Evolutionary conservation across 1,284 basidiomycete genomes (phyloP), one percentile per base, ranked within the genome.

Genomic region (Xanthoconium separans): DNA sequence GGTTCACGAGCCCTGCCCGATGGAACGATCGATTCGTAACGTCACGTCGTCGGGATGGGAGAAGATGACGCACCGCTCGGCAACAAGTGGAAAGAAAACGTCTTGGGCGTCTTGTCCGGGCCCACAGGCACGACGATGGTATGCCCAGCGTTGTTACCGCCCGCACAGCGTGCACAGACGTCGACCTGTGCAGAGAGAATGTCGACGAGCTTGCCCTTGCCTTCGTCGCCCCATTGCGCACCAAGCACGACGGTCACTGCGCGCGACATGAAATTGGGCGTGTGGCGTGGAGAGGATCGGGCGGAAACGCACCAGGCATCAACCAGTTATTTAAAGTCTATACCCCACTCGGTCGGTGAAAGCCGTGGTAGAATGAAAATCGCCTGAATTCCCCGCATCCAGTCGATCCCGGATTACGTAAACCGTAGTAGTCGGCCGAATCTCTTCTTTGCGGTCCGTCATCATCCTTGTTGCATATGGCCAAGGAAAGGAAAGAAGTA

Each of bases 71-170:
- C 59, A 94, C 95, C 96, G 64, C 90, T 92, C 2, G 96, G 96
- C 27, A 99, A 78, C 16, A 98, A 77, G 78, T 98, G 96, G 74
- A 99, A 99, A 53, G 95, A 95, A 72, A 92, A 98, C 22, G 88
- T 95, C 63, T 84, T 93, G 71, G 84, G 84, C 59, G 85, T 73
- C 54, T 77, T 85, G 70, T 82, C 85, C 65, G 78, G 81, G 53
- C 76, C 85, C 61, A 82, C 78, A 44, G 91, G 87, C 36, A 89
- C 93, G 60, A 99, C 91, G 71, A 99, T 98, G 33, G 97, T 99
- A 75, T 99, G 97, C 24, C 24, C 97, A 41, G 96, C 96, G 71
- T 99, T 99, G 78, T 98, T 98, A 18, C 96, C 97, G 29, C 96
- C 96, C 7, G 96, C 96, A 72, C 95, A 98, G 45, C 96, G 85